Percentiles rank a stretch among this genome's conserved stretches.
Evolutionary conservation across 106 monocot genomes (phyloP).

Genomic region (Cymbidium sinense): DNA sequence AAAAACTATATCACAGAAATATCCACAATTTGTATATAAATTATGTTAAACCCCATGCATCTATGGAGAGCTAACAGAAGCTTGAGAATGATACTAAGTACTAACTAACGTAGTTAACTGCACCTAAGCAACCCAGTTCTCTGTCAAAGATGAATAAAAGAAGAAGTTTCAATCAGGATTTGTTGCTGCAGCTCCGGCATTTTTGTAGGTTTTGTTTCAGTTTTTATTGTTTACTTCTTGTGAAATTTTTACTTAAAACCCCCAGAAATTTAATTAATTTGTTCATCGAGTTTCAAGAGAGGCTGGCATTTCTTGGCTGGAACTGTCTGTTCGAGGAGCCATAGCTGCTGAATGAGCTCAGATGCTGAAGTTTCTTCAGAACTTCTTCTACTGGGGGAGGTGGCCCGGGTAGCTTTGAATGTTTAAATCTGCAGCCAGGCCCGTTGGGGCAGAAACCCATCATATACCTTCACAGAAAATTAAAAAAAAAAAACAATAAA

Average conservation of each 20-base stretch:
- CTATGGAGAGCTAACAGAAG: too few species aligned
- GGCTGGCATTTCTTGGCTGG: not conserved
- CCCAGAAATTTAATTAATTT: not conserved
- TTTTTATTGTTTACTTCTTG: not conserved
- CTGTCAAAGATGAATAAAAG: not conserved
- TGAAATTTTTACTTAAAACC: not conserved
- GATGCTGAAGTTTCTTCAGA: slow-evolving; percentile 9
- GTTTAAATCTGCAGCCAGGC: not conserved
- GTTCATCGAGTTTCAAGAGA: not conserved
- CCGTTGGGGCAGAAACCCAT: slow-evolving; percentile 12
- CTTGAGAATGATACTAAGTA: too few species aligned
- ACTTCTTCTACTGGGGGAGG: slow-evolving; percentile 6
- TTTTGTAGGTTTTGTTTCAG: not conserved
- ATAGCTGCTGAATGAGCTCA: slow-evolving; percentile 4
- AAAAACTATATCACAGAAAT: not conserved
- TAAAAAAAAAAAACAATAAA: not conserved
- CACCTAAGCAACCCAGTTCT: not conserved
- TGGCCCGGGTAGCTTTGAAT: slow-evolving; percentile 5
- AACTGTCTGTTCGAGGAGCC: not conserved
- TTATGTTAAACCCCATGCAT: too few species aligned
- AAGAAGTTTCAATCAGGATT: not conserved
- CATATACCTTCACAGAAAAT: slow-evolving; percentile 1
- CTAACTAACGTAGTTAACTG: not conserved
- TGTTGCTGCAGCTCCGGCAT: not conserved
- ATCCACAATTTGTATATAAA: not conserved